Conservation (phyloP, 164 flowering plant species). For the Berberis vulgaris region DNA sequence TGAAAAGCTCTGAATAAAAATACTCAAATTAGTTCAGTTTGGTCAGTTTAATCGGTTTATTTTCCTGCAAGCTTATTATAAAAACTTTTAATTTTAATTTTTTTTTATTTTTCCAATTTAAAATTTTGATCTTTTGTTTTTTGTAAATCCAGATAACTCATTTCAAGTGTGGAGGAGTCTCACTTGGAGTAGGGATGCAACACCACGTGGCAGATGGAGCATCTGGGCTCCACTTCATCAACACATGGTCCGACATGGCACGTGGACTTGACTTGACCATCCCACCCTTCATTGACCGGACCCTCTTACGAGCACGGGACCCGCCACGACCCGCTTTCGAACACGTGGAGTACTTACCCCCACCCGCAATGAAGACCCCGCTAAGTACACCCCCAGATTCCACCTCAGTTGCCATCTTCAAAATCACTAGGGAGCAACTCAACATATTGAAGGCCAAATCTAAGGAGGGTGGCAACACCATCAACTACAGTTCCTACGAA, state of each 20-base stretch:
- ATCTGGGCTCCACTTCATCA: conserved; percentile 63
- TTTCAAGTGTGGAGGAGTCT: conserved; percentile 32
- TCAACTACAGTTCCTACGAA: conserved; percentile 38
- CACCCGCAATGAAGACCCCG: conserved; percentile 31
- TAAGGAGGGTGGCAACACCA: conserved; percentile 24
- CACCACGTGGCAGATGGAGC: conserved; percentile 70
- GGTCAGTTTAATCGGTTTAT: too few relatives aligned
- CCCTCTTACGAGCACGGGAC: conserved; percentile 50
- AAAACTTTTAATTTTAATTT: too few relatives aligned
- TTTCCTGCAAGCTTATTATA: too few relatives aligned
- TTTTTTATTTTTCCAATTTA: background rate
- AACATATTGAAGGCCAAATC: conserved; percentile 36
- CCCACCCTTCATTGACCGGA: conserved; percentile 60
- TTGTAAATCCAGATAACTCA: conserved; percentile 13
- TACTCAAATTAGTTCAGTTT: too few relatives aligned
- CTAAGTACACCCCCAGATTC: background rate
- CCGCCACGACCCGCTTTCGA: conserved; percentile 50
- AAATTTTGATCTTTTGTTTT: too few relatives aligned
- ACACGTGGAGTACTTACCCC: conserved; percentile 54
- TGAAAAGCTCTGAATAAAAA: too few relatives aligned
- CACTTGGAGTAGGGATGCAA: conserved; percentile 75
- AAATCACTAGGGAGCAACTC: conserved; percentile 35
- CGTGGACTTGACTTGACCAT: conserved; percentile 41
- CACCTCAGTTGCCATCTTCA: conserved; percentile 29
- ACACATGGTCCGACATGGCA: conserved; percentile 55